phyloP scores from a whole-genome alignment of 306 rosid species.

The Quercus ilex region DNA sequence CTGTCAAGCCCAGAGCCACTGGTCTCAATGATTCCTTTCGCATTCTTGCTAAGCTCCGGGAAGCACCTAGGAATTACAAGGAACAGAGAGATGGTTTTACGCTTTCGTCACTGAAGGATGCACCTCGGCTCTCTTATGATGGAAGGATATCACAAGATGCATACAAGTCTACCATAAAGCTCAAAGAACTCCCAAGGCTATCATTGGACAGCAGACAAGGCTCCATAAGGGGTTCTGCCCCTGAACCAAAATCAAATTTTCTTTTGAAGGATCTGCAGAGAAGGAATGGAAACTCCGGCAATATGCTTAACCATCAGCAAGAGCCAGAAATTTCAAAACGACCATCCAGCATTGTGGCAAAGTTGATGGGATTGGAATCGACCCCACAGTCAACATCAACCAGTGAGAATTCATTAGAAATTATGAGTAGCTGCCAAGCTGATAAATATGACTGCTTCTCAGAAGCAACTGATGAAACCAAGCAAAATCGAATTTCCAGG shows the following conservation, averaged over 20 bases:
- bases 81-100: slow-evolving; percentile 23
- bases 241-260: slow-evolving; percentile 45
- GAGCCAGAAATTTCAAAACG: slow-evolving; percentile 54
- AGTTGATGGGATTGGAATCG: slow-evolving; percentile 83
- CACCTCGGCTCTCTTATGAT: slow-evolving; percentile 73
- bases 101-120: slow-evolving; percentile 20
- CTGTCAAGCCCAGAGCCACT: slow-evolving; percentile 29
- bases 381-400: slow-evolving; percentile 43
- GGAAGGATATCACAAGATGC: slow-evolving; percentile 52
- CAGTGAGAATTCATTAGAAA: slow-evolving; percentile 25
- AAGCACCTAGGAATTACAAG: slow-evolving; percentile 38
- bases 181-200: slow-evolving; percentile 78
- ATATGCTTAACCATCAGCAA: slow-evolving; percentile 29
- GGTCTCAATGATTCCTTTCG: slow-evolving; percentile 42
- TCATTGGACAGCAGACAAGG: slow-evolving; percentile 82
- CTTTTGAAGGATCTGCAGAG: slow-evolving; percentile 39
- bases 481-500: slow-evolving; percentile 32
- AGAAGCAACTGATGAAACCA: slow-evolving; percentile 35
- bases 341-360: slow-evolving; percentile 64
- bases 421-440: slow-evolving; percentile 15
- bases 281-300: slow-evolving; percentile 27
- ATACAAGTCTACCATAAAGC: slow-evolving; percentile 46
- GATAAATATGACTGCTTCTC: slow-evolving; percentile 30
- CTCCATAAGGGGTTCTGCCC: slow-evolving; percentile 32
- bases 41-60: slow-evolving; percentile 37